Evolutionary conservation across 768 basidiomycete species (phyloP).

Genomic region (Pulveroboletus sp.): DNA sequence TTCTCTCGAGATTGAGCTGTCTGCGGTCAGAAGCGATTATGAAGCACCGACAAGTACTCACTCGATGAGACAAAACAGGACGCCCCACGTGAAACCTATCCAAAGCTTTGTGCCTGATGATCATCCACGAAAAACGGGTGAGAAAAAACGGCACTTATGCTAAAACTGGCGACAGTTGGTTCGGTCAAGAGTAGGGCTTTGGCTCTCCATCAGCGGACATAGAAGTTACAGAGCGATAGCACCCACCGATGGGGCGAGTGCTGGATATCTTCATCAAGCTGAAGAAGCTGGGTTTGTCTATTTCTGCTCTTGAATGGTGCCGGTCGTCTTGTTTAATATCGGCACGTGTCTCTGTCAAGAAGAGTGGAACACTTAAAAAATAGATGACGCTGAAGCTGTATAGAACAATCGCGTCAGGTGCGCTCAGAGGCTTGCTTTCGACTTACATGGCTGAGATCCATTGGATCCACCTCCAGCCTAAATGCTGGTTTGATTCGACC

Average conservation of each 20-base stretch:
- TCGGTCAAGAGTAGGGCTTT: conserved; percentile 41
- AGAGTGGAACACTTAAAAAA: conserved; percentile 45
- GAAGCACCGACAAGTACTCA: conserved; percentile 24
- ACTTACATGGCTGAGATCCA: conserved; percentile 58
- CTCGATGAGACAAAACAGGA: conserved; percentile 66
- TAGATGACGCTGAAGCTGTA: conserved; percentile 51
- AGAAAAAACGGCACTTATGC: conserved; percentile 42
- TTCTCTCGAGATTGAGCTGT: conserved; percentile 52
- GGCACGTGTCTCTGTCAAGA: conserved; percentile 75
- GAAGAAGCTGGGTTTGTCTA: conserved; percentile 52
- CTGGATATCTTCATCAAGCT: too few relatives aligned
- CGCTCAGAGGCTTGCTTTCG: not conserved
- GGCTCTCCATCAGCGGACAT: not conserved
- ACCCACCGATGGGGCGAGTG: conserved; percentile 67
- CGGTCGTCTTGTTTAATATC: conserved; percentile 60
- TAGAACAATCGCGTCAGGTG: not conserved
- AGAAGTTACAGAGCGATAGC: not conserved
- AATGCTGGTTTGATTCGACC: too few relatives aligned
- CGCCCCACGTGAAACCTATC: conserved; percentile 74
- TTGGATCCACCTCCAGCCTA: too few relatives aligned
- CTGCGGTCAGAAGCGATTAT: not conserved
- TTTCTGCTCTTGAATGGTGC: conserved; percentile 62
- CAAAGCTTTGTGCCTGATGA: too few relatives aligned
- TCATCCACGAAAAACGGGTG: not conserved
- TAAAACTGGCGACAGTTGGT: conserved; percentile 69